Evolutionary conservation across 1,284 basidiomycete species (phyloP).

Genomic region (Mycosarcoma maydis): DNA sequence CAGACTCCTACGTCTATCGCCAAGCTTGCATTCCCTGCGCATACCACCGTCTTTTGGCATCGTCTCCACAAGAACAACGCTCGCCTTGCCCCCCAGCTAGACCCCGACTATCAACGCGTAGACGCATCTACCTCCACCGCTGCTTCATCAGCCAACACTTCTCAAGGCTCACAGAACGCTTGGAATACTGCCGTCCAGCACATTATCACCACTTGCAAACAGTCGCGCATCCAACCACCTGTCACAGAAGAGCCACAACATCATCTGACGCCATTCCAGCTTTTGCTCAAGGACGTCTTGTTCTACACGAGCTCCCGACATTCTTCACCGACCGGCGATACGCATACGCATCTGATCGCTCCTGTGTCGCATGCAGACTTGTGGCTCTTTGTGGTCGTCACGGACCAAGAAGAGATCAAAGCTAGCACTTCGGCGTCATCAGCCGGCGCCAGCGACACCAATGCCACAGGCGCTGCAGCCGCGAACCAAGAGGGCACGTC

Average conservation of each 20-base stretch:
- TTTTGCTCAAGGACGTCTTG: constrained; percentile 5
- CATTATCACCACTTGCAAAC: not conserved
- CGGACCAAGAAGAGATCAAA: constrained; percentile 1
- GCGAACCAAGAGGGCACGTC: not conserved
- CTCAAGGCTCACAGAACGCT: not conserved
- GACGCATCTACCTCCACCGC: not conserved
- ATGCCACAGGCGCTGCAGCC: not conserved
- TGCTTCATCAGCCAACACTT: not conserved
- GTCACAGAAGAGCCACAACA: not conserved
- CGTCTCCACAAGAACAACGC: not conserved
- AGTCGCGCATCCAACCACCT: not conserved
- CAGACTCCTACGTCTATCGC: constrained; percentile 23
- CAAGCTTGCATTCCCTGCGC: constrained; percentile 17
- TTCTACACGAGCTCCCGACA: constrained; percentile 4
- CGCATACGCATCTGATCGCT: not conserved
- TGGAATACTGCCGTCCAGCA: constrained; percentile 13
- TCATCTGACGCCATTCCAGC: not conserved
- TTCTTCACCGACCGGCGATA: not conserved
- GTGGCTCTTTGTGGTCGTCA: constrained; percentile 22
- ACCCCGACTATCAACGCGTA: not conserved
- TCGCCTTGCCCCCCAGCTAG: too few relatives aligned
- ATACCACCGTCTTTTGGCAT: constrained; percentile 22
- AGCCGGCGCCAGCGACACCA: not conserved
- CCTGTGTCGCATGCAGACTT: not conserved
- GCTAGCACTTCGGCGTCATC: too few relatives aligned